Evolutionary conservation across 805 yeast species (phyloP), one percentile per base, ranked within the genome.

Genomic region (Wickerhamiella sergipiensis): DNA sequence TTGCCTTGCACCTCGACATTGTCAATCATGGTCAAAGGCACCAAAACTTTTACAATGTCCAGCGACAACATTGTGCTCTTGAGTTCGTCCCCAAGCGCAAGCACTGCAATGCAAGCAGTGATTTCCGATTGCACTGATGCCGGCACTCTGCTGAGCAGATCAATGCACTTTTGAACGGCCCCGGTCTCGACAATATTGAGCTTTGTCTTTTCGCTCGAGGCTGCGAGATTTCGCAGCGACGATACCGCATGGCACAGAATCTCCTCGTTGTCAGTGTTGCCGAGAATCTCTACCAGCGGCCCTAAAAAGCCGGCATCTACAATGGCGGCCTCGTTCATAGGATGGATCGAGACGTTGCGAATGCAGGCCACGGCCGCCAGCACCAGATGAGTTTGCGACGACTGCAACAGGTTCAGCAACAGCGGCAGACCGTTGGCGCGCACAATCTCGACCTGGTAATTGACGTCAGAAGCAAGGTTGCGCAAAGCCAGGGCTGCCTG

Each of bases 171-270:
- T 56, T 83, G 84, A 46, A 92, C 95, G 3, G 97, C 97, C 49
- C 96, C 96, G 13, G 96, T 94, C 55, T 88, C 95, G 56, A 92
- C 78, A 56, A 92, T 79, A 47, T 92, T 95, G 59, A 84, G 75
- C 72, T 97, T 81, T 63, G 90, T 90, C 65, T 87, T 80, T 70
- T 92, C 97, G 43, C 92, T 81, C 48, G 92, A 81, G 4, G 99
- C 98, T 19, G 98, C 98, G 60, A 92, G 75, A 66, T 92, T 92
- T 67, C 99, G 79, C 63, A 92, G 74, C 8, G 97, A 89, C 1
- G 97, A 89, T 26, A 92, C 95, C 1, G 97, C 94, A 69, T 92
- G 99, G 66, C 99, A 92, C 71, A 90, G 95, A 57, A 92, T 90
- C 70, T 92, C 99, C 66, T 90, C 96, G 58, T 85, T 84, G 61